Percentiles rank a stretch among this genome's conserved stretches.
Conservation (phyloP, 306 rosid species). For the Trichosanthes cucumerina region DNA sequence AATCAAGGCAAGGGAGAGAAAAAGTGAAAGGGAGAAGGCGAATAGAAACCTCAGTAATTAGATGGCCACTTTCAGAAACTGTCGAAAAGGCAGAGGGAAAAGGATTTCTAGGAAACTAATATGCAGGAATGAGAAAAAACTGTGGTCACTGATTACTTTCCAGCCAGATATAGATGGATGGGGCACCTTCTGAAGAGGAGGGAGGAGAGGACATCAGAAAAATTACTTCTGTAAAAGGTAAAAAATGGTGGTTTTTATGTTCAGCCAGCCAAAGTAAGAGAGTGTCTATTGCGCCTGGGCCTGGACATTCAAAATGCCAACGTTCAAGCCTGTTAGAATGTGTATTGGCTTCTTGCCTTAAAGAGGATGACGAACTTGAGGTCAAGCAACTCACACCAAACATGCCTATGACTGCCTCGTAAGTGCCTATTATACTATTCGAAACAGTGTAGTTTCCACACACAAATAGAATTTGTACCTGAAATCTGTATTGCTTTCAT, state of each 20-base stretch:
- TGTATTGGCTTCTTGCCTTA: not conserved
- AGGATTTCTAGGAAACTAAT: not conserved
- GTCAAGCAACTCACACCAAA: not conserved
- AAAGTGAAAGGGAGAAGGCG: too few species aligned
- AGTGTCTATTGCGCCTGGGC: not conserved
- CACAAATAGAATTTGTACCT: slow-evolving; percentile 26
- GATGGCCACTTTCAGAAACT: too few species aligned
- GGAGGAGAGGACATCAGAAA: not conserved
- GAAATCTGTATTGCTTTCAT: slow-evolving; percentile 83
- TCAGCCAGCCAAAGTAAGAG: not conserved
- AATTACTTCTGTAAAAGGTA: not conserved
- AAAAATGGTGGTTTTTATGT: not conserved
- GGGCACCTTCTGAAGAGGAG: not conserved
- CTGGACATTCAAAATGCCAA: not conserved
- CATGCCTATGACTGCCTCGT: not conserved
- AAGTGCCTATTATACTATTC: not conserved
- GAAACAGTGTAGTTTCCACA: slow-evolving; percentile 3
- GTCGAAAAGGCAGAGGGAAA: too few species aligned
- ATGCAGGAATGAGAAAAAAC: not conserved
- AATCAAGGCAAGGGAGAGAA: not conserved
- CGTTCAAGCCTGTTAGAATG: not conserved
- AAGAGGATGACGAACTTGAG: not conserved
- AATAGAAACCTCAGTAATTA: too few species aligned
- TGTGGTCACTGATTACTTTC: not conserved
- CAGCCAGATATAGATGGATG: not conserved